A percentile compares a stretch with the other conserved stretches of the same genome.
These are phyloP conservation scores for Marasmius fiardii DNA, from an alignment of 1,284 basidiomycete genomes.

Conservation along the genomic window DNA sequence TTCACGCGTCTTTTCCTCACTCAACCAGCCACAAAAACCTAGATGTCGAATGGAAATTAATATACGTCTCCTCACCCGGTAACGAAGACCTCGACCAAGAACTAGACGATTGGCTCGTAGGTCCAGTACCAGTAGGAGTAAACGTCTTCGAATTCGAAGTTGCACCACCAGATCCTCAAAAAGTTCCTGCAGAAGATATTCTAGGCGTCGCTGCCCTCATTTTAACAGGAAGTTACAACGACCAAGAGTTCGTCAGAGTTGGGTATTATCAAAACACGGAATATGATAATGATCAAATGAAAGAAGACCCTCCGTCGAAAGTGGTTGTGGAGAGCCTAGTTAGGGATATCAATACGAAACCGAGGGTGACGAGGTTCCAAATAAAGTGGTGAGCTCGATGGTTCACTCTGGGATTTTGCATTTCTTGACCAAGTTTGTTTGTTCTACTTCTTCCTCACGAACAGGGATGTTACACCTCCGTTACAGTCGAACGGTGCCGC, in stretches of 20 bases:
- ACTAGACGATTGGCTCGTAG: slow-evolving; percentile 93
- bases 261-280: slow-evolving; percentile 99
- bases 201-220: slow-evolving; percentile 91
- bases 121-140: slow-evolving; percentile 91
- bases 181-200: slow-evolving; percentile 81
- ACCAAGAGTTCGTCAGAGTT: slow-evolving; percentile 97
- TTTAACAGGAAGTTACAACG: slow-evolving; percentile 85
- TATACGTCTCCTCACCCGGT: slow-evolving; percentile 95
- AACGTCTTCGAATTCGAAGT: slow-evolving; percentile 98
- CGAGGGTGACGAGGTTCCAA: slow-evolving; percentile 89
- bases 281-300: slow-evolving; percentile 93
- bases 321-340: slow-evolving; percentile 80
- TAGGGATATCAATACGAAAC: slow-evolving; percentile 89
- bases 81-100: slow-evolving; percentile 94
- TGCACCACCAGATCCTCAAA: slow-evolving; percentile 63
- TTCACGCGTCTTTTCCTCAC: background rate
- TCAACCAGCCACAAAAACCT: background rate
- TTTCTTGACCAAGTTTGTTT: background rate
- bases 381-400: slow-evolving; percentile 73
- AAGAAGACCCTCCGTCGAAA: slow-evolving; percentile 62
- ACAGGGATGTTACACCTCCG: slow-evolving; percentile 68
- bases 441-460: slow-evolving; percentile 7
- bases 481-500: slow-evolving; percentile 33
- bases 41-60: slow-evolving; percentile 98
- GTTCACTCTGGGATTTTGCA: background rate